Evolutionary conservation across 352 stramenopile genomes (phyloP).

Genomic region (Pythium folliculosum): DNA sequence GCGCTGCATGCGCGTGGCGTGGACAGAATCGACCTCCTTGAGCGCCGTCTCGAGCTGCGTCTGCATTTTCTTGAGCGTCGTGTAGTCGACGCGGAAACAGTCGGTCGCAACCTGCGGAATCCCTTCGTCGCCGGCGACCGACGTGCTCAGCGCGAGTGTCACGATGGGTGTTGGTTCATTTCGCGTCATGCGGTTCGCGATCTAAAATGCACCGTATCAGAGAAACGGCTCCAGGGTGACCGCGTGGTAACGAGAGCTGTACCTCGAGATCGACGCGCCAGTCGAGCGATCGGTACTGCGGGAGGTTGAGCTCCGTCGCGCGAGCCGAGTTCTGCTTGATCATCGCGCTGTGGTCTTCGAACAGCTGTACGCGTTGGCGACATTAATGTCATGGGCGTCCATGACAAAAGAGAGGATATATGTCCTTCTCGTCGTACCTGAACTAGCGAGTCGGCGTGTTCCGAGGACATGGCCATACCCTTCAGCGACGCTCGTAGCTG

Average conservation of each 20-base stretch:
- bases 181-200: slow-evolving; percentile 60
- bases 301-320: slow-evolving; percentile 42
- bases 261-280: slow-evolving; percentile 87
- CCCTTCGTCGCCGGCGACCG: slow-evolving; percentile 4
- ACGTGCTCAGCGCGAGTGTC: slow-evolving; percentile 64
- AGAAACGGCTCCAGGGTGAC: not conserved
- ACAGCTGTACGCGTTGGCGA: slow-evolving; percentile 43
- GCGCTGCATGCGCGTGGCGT: slow-evolving; percentile 71
- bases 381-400: too few relatives aligned
- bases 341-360: slow-evolving; percentile 41
- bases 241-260: not conserved
- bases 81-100: slow-evolving; percentile 64
- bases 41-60: slow-evolving; percentile 66
- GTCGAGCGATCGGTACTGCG: slow-evolving; percentile 64
- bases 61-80: slow-evolving; percentile 65
- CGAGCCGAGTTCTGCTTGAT: slow-evolving; percentile 57
- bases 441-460: slow-evolving; percentile 47
- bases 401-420: too few relatives aligned
- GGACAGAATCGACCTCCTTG: slow-evolving; percentile 67
- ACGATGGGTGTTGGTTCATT: slow-evolving; percentile 71
- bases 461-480: slow-evolving; percentile 42
- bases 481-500: slow-evolving; percentile 48
- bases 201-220: slow-evolving; percentile 25
- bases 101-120: slow-evolving; percentile 33
- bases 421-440: slow-evolving; percentile 34